Base-by-base conservation (phyloP, 2,329 filamentous ascomycete genomes). In the Eutypa lata region DNA sequence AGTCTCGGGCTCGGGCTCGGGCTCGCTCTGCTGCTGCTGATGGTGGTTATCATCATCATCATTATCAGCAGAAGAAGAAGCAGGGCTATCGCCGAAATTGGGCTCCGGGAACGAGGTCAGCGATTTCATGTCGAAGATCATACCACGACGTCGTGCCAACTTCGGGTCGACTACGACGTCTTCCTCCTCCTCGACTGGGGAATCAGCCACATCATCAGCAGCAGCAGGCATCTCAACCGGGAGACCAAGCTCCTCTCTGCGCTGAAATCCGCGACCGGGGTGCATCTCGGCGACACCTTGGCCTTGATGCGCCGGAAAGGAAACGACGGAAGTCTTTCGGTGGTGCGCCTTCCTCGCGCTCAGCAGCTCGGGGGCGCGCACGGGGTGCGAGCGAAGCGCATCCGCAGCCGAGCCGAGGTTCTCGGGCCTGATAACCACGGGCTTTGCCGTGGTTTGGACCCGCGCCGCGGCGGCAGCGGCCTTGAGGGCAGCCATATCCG, bases 331-430 rank as follows among this genome's bases (percentile, higher is more conserved):
- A 33, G 46, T 44, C n/a, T n/a, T n/a, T 11, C 16, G 38, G 26
- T 38, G 48, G 22, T 46, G 38, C 42, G 10, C 13, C 44, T 16
- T 49, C 24, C n/a, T 44, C 28, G 52, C 49, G 47, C 22, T 13
- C 13, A 14, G 35, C 19, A n/a, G 21, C 42, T 26, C 42, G 19
- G 42, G 21, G 7, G 21, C 13, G 2, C n/a, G 13, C 19, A 54
- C 47, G 10, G 59, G 57, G 35, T 65, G 56, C 14, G 62, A 65
- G n/a, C 54, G 48, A 2, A 66, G 49, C 5, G 61, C 61, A 13
- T 66, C 61, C 2, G 53, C n/a, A 24, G 24, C 33, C 1, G 33
- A 44, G 8, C 61, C 59, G 6, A 63, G 53, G 21, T 57, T 55
- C 19, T 45, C 49, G 11, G n/a, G 24, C 11, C 54, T 31, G 16